Conservation (phyloP, 2,329 filamentous ascomycete genomes). For the Colletotrichum sp. region DNA sequence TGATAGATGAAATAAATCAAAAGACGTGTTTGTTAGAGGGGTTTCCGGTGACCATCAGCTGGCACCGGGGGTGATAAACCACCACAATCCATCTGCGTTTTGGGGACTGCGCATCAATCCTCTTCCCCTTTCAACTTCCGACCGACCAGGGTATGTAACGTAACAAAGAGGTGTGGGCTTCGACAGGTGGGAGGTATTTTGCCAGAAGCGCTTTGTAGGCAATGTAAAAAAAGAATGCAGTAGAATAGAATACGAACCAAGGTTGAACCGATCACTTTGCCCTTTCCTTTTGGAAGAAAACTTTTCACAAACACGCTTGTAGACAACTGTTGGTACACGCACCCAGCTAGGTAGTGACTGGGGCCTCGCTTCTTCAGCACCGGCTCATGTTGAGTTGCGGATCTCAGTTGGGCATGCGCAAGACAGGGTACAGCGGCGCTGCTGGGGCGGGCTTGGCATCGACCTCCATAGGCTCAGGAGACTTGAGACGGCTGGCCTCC, state of each 20-base stretch:
- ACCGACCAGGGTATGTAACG: slow-evolving; percentile 21
- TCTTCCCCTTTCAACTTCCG: slow-evolving; percentile 12
- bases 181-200: slow-evolving; percentile 5
- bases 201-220: slow-evolving; percentile 5
- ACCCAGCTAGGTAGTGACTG: neutral
- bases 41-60: neutral
- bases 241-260: slow-evolving; percentile 20
- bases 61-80: neutral
- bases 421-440: slow-evolving; percentile 40
- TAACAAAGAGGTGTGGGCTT: slow-evolving; percentile 14
- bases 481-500: slow-evolving; percentile 26
- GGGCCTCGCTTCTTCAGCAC: neutral
- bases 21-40: neutral
- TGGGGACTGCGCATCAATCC: slow-evolving; percentile 16
- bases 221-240: slow-evolving; percentile 5
- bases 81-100: slow-evolving; percentile 13
- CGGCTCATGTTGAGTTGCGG: neutral
- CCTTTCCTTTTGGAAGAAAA: slow-evolving; percentile 1
- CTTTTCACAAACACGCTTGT: slow-evolving; percentile 15
- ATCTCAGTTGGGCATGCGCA: slow-evolving; percentile 41
- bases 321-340: slow-evolving; percentile 18
- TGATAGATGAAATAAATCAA: slow-evolving; percentile 5
- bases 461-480: slow-evolving; percentile 23
- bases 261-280: slow-evolving; percentile 14
- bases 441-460: slow-evolving; percentile 16